A percentile compares a stretch with the other conserved stretches of the same genome.
Conservation (phyloP, 768 basidiomycete species). For the Lyophyllum shimeji region DNA sequence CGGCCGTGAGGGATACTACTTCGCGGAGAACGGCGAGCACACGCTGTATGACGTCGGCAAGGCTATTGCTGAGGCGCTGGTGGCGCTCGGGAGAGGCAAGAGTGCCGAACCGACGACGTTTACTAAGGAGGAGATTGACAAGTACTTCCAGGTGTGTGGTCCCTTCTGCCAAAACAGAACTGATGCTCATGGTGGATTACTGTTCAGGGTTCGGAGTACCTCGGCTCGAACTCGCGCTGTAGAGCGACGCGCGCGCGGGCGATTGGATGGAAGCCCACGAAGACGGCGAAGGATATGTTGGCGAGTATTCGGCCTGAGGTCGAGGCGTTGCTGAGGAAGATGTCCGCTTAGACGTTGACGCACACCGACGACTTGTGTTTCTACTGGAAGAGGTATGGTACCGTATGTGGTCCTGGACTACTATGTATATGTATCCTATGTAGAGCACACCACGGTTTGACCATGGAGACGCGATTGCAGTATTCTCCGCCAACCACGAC, state of each 20-base stretch:
- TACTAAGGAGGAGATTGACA: slow-evolving; percentile 39
- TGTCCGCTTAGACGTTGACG: too few relatives aligned
- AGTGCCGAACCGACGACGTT: slow-evolving; percentile 41
- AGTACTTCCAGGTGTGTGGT: slow-evolving; percentile 27
- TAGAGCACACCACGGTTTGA: too few relatives aligned
- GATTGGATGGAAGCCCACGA: slow-evolving; percentile 44
- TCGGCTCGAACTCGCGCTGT: slow-evolving; percentile 39
- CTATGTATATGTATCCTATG: too few relatives aligned
- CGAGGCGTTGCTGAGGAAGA: not conserved
- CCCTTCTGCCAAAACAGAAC: not conserved
- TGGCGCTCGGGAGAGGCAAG: slow-evolving; percentile 33
- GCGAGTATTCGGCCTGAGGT: not conserved
- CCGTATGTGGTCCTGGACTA: too few relatives aligned
- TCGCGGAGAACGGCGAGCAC: slow-evolving; percentile 50
- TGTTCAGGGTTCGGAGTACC: slow-evolving; percentile 21
- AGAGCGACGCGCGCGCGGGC: slow-evolving; percentile 30
- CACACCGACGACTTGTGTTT: too few relatives aligned
- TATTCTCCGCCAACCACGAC: too few relatives aligned
- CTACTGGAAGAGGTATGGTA: too few relatives aligned
- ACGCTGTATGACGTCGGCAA: slow-evolving; percentile 38
- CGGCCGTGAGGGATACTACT: slow-evolving; percentile 52
- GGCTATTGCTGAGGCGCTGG: slow-evolving; percentile 36
- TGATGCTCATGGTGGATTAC: not conserved
- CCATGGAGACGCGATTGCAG: too few relatives aligned
- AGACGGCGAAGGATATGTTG: slow-evolving; percentile 22